These are phyloP conservation scores for Colletotrichum camelliae DNA, from an alignment of 2,329 filamentous ascomycete genomes.

Conservation along the genomic window DNA sequence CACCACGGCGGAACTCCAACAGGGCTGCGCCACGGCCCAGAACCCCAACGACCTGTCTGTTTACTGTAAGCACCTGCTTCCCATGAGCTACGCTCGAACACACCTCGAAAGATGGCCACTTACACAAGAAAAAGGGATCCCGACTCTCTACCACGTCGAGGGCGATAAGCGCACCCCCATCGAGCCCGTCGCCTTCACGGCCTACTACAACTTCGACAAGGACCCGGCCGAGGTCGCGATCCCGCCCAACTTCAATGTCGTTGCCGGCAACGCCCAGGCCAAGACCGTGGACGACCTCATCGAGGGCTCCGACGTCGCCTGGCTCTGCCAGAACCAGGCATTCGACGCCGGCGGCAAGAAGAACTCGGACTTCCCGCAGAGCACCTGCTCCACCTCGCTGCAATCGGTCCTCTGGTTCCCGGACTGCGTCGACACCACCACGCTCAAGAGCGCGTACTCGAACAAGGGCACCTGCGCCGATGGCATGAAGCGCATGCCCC, in stretches of 20 bases:
- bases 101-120: constrained; percentile 2
- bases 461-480: constrained; percentile 35
- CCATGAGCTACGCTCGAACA: not conserved
- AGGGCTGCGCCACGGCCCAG: constrained; percentile 44
- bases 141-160: constrained; percentile 46
- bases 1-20: constrained; percentile 33
- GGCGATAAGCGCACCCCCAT: constrained; percentile 41
- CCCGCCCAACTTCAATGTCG: constrained; percentile 45
- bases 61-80: constrained; percentile 37
- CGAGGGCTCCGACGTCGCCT: constrained; percentile 17
- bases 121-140: constrained; percentile 31
- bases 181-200: constrained; percentile 44
- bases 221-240: constrained; percentile 49
- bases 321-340: constrained; percentile 11
- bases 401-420: constrained; percentile 27
- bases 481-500: constrained; percentile 50
- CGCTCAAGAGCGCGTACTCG: constrained; percentile 22
- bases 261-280: constrained; percentile 47
- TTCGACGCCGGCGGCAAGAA: constrained; percentile 13
- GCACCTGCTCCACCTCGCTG: constrained; percentile 30
- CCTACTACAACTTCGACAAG: constrained; percentile 46
- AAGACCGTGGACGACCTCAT: constrained; percentile 26
- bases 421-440: constrained; percentile 25
- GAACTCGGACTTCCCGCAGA: constrained; percentile 15
- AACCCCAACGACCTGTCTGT: constrained; percentile 49